Base-by-base conservation (phyloP, 176 grass and related monocot genomes). In the Chrysopogon serrulatus region DNA sequence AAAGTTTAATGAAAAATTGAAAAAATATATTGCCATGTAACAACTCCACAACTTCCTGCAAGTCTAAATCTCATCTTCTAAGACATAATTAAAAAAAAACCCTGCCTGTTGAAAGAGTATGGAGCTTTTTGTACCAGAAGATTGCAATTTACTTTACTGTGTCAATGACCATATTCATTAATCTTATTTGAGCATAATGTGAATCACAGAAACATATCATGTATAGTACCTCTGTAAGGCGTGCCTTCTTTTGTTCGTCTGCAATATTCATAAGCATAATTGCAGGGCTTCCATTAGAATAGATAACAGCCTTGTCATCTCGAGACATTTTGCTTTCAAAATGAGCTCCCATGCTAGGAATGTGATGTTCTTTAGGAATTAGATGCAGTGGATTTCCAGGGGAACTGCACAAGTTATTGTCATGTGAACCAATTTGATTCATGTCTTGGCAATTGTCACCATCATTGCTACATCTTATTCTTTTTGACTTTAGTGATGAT, bases 221-320 rank as follows among this genome's bases (percentile, higher is more conserved):
- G 66, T 34, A 28, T 18, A 12, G 79, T 89, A 97, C 95, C 95
- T 94, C 82, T 66, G 90, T 89, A 73, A 97, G 90, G 57, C 77
- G 78, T 72, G 75, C 60, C 83, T 92, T 97, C 80, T 97, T 97
- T 60, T 67, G 67, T 85, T 97, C 90, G 61, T 97, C 88, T 27
- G 90, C 88, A 83, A 94, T 94, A 81, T 94, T 92, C 95, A 97
- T 97, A 71, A 97, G 87, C 92, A 97, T 94, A 73, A 97, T 84
- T 68, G 51, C 85, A 76, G 78, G 88, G 56, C 37, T 87, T 90
- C 56, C 60, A 34, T 41, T 49, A 31, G 68, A 75, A 62, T 41
- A 43, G 71, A 21, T 53, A 80, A 66, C 12, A 9, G 30, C 65
- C 33, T 77, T 83, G 31, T 44, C 73, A 65, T 85, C 76, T 53